Conservation (phyloP, 257 asterid genomes). For the Henckelia pumila region DNA sequence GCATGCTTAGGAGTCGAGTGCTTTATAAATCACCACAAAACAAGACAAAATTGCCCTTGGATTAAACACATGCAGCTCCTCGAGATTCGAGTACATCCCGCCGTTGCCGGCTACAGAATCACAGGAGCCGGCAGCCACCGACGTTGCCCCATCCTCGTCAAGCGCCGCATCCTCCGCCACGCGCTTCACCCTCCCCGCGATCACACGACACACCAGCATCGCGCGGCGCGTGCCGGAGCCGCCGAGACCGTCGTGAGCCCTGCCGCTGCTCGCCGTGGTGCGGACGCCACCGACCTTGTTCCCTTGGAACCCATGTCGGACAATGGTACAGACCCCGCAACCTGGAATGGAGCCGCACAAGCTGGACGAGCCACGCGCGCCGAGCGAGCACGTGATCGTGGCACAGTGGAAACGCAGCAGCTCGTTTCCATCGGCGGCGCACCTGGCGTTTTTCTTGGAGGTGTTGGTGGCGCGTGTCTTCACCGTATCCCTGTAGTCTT, state of each 20-base stretch:
- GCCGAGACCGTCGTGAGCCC: conserved; percentile 76
- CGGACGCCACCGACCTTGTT: conserved; percentile 48
- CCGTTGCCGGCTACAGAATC: conserved; percentile 44
- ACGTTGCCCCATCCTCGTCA: conserved; percentile 25
- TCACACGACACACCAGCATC: conserved; percentile 89
- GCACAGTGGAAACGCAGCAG: conserved; percentile 83
- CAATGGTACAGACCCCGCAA: conserved; percentile 80
- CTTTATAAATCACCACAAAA: conserved; percentile 52
- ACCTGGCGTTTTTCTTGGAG: conserved; percentile 66
- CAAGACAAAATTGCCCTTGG: conserved; percentile 58
- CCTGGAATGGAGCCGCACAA: conserved; percentile 68
- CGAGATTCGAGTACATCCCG: conserved; percentile 40
- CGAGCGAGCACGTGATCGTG: conserved; percentile 73
- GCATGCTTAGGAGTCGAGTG: conserved; percentile 26
- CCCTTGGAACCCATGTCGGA: conserved; percentile 79
- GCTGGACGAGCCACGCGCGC: conserved; percentile 71
- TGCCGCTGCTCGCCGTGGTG: conserved; percentile 84
- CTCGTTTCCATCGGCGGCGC: conserved; percentile 99
- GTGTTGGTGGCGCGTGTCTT: conserved; percentile 56
- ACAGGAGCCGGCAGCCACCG: conserved; percentile 13
- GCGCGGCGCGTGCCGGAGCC: conserved; percentile 45
- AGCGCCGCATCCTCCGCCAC: conserved; percentile 33
- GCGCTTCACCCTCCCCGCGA: conserved; percentile 75
- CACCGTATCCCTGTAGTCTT: conserved; percentile 84
- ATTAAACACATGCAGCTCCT: conserved; percentile 50